A percentile compares a stretch with the other conserved stretches of the same genome.
Conservation (phyloP, 139 green algal species). For the Chlorella sp. region DNA sequence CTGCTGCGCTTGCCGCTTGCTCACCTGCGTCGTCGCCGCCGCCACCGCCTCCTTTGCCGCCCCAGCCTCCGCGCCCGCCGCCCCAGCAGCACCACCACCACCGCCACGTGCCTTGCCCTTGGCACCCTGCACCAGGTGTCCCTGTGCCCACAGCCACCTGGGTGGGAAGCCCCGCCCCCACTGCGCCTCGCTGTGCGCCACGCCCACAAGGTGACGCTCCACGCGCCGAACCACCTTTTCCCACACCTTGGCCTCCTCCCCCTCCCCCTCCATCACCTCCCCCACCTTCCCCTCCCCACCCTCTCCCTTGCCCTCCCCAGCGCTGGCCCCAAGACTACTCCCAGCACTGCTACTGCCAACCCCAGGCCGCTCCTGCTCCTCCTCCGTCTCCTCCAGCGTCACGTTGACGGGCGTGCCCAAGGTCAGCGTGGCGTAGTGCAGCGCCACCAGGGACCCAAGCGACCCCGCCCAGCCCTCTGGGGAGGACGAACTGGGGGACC, state of each 20-base stretch:
- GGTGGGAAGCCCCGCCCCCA: not conserved
- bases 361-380: no score
- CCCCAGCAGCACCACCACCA: not conserved
- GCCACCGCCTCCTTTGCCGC: no score
- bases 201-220: no score
- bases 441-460: not conserved
- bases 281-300: not conserved
- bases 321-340: not conserved
- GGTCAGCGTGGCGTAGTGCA: not conserved
- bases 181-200: slow-evolving; percentile 7
- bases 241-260: no score
- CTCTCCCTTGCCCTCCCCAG: not conserved
- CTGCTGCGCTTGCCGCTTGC: not conserved
- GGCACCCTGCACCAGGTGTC: not conserved
- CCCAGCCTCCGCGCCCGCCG: no score
- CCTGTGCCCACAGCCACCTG: slow-evolving; percentile 7
- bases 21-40: no score
- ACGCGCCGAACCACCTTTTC: no score
- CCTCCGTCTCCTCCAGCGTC: not conserved
- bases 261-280: not conserved
- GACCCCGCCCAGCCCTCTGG: not conserved
- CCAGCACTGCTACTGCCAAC: not conserved
- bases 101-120: not conserved
- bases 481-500: not conserved
- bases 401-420: not conserved